phyloP scores from a whole-genome alignment of 1,284 basidiomycete species.

The Naganishia sp. region DNA sequence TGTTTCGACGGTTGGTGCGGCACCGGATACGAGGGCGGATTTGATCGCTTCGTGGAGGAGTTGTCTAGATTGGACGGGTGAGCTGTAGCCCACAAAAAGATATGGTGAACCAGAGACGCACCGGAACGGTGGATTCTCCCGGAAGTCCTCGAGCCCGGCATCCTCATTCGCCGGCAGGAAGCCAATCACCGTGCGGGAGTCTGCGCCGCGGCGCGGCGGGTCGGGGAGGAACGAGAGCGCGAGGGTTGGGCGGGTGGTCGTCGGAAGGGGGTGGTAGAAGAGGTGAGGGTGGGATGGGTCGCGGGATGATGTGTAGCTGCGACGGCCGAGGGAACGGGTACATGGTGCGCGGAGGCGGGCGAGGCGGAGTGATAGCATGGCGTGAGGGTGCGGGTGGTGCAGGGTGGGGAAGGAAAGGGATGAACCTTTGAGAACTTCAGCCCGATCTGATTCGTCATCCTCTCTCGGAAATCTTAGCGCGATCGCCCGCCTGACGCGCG shows the following conservation, averaged over 20 bases:
- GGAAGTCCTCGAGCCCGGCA: constrained; percentile 43
- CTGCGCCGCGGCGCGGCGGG: not conserved
- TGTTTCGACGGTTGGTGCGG: constrained; percentile 39
- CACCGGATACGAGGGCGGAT: constrained; percentile 36
- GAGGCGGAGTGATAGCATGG: constrained; percentile 7
- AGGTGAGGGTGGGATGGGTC: constrained; percentile 43
- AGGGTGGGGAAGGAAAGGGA: no score
- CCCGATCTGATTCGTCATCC: constrained; percentile 28
- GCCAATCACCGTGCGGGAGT: constrained; percentile 40
- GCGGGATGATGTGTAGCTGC: constrained; percentile 10
- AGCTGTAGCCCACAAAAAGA: not conserved
- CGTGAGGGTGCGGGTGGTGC: not conserved
- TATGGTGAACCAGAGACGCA: constrained; percentile 28
- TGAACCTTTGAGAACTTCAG: not conserved
- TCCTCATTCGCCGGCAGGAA: constrained; percentile 41
- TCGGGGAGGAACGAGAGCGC: constrained; percentile 45
- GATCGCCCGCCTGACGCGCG: constrained; percentile 10
- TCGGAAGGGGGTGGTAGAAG: constrained; percentile 44
- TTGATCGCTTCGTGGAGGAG: constrained; percentile 40
- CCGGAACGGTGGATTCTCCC: constrained; percentile 43
- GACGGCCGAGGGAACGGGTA: not conserved
- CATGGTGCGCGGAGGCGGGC: not conserved
- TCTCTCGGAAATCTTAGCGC: not conserved
- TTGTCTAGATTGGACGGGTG: constrained; percentile 1
- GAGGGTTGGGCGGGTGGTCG: constrained; percentile 13